Percentiles rank a stretch among this genome's conserved stretches.
These are phyloP conservation scores for Leucaena leucocephala DNA, from an alignment of 306 rosid species.

Conservation along the genomic window DNA sequence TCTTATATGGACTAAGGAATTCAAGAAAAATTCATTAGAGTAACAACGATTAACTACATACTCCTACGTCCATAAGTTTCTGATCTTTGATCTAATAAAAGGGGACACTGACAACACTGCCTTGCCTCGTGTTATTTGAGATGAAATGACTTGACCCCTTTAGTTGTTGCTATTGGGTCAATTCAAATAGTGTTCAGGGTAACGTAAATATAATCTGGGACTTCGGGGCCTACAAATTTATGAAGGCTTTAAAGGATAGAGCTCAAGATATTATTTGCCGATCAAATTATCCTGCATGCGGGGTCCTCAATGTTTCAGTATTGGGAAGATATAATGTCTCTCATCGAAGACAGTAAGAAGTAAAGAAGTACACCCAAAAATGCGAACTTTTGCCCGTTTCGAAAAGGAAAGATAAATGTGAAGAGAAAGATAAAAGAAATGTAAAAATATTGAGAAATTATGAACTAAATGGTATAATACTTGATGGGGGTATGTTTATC, in stretches of 20 bases:
- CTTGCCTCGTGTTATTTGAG: constrained; percentile 47
- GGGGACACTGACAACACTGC: constrained; percentile 62
- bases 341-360: neutral
- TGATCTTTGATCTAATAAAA: constrained; percentile 47
- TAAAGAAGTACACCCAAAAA: neutral
- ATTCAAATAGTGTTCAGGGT: constrained; percentile 40
- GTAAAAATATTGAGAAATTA: neutral
- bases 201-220: constrained; percentile 45
- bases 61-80: constrained; percentile 31
- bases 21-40: neutral
- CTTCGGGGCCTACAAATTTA: constrained; percentile 60
- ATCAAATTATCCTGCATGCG: constrained; percentile 42
- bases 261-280: constrained; percentile 47
- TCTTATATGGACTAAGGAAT: constrained; percentile 1
- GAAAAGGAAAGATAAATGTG: neutral
- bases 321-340: neutral
- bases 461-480: neutral
- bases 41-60: neutral
- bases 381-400: neutral
- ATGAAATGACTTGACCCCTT: constrained; percentile 61
- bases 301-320: constrained; percentile 2
- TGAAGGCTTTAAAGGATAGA: constrained; percentile 44
- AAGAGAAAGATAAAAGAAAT: neutral
- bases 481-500: neutral
- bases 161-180: constrained; percentile 49